Percentiles rank a stretch among this genome's conserved stretches.
These are phyloP conservation scores for Calcarisporium arbuscula DNA, from an alignment of 2,329 filamentous ascomycete genomes.

Conservation along the genomic window DNA sequence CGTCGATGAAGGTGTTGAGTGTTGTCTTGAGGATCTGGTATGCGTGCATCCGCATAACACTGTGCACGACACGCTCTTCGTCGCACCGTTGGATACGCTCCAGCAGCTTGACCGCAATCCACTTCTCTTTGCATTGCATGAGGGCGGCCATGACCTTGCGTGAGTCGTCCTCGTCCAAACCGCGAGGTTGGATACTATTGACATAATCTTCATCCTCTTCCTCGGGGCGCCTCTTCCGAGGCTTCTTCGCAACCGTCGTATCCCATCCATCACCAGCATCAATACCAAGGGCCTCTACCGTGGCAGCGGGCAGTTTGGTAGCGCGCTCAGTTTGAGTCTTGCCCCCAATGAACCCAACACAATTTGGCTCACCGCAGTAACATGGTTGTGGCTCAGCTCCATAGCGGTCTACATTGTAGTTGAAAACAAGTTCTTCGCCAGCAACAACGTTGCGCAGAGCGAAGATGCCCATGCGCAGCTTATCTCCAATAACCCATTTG, in stretches of 20 bases:
- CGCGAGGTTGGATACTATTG: constrained; percentile 75
- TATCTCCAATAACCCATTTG: constrained; percentile 98
- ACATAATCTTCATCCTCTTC: constrained; percentile 96
- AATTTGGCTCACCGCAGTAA: constrained; percentile 92
- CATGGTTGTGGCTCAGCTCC: constrained; percentile 94
- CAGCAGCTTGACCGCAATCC: constrained; percentile 94
- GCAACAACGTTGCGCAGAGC: constrained; percentile 75
- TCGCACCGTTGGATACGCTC: constrained; percentile 80
- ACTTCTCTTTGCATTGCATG: constrained; percentile 98
- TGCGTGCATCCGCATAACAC: constrained; percentile 92
- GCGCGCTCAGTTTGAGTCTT: constrained; percentile 96
- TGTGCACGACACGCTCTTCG: constrained; percentile 79
- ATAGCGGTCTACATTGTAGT: constrained; percentile 98
- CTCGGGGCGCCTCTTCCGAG: constrained; percentile 82
- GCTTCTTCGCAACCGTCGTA: constrained; percentile 79
- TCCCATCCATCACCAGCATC: constrained; percentile 92
- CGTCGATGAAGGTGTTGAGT: constrained; percentile 78
- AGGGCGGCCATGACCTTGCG: constrained; percentile 94
- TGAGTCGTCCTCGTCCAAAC: constrained; percentile 74
- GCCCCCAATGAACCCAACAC: constrained; percentile 92
- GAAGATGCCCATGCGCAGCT: constrained; percentile 98
- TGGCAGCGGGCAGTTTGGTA: constrained; percentile 82
- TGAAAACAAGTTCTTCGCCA: constrained; percentile 95
- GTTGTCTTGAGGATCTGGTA: constrained; percentile 91
- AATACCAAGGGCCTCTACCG: constrained; percentile 92